Base-by-base conservation (phyloP, 2,329 filamentous ascomycete genomes). In the Cladophialophora immunda region DNA sequence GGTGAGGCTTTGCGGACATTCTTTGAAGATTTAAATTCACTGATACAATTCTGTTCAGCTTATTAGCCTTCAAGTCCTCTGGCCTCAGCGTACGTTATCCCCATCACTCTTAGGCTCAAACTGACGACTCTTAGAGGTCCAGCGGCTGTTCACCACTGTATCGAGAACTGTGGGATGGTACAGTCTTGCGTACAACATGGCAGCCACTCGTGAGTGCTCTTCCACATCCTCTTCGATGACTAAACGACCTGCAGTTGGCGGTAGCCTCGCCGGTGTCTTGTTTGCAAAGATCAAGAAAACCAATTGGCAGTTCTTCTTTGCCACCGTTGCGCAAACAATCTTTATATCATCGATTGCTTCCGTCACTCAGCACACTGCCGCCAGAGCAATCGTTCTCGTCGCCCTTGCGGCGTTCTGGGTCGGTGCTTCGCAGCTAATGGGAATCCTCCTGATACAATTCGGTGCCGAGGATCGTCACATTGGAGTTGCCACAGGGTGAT, bases 401-500 rank as follows among this genome's bases (percentile, higher is more conserved):
- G 27, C 52, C 13, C 13, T 64, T 36, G 61, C 52, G 32, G 17
- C 29, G 5, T 58, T 64, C 22, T 15, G 19, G 19, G 47, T 58
- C 11, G 52, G 52, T 11, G 61, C 52, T 4, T 38, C 38, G 34
- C 61, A 64, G 34, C 11, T 38, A 2, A 13, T 58, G 11, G 52
- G 25, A 15, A 15, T 64, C 4, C 17, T 64, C 17, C n/a, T 64
- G n/a, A 25, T 58, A 5, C 29, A 45, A 25, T 38, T 64, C 22
- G 61, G 61, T 47, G 50, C 27, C 11, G 19, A 36, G 34, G 61
- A 64, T 29, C 29, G 45, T 30, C 52, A 64, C 27, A 64, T 64
- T 32, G 61, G 61, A 13, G 61, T 57, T 19, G 61, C 61, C 15
- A 45, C 38, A n/a, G 61, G 61, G 61, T 64, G 29, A 55, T n/a